Conservation (phyloP, 257 asterid genomes). For the Paraleonurus japonicus region DNA sequence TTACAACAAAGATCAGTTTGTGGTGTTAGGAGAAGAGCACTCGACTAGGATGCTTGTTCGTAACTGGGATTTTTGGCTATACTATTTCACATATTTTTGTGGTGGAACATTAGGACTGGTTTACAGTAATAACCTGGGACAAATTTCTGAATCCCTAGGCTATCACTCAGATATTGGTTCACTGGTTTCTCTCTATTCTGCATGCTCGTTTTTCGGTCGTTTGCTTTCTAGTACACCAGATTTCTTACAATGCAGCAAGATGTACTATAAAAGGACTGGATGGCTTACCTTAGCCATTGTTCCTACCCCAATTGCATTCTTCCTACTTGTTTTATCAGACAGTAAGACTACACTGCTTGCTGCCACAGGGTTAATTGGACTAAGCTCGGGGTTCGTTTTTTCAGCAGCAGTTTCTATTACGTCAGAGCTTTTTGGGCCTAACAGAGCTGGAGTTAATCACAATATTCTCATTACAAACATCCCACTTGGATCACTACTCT, state of each 20-base stretch:
- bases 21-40: slow-evolving; percentile 62
- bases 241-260: slow-evolving; percentile 53
- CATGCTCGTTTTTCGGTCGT: slow-evolving; percentile 72
- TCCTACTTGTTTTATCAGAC: slow-evolving; percentile 45
- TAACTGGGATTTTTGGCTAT: slow-evolving; percentile 64
- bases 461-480: slow-evolving; percentile 64
- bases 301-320: slow-evolving; percentile 55
- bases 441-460: slow-evolving; percentile 66
- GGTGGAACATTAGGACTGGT: slow-evolving; percentile 66
- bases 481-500: slow-evolving; percentile 66
- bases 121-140: slow-evolving; percentile 70
- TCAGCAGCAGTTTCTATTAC: slow-evolving; percentile 64
- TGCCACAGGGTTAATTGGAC: slow-evolving; percentile 59
- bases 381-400: slow-evolving; percentile 60
- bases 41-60: slow-evolving; percentile 37
- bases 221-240: slow-evolving; percentile 60
- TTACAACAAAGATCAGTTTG: slow-evolving; percentile 27
- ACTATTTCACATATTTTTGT: slow-evolving; percentile 52
- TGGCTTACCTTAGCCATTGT: slow-evolving; percentile 53
- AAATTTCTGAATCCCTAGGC: slow-evolving; percentile 62
- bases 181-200: slow-evolving; percentile 59
- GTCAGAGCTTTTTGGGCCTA: slow-evolving; percentile 63
- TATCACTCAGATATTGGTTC: slow-evolving; percentile 36
- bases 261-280: slow-evolving; percentile 48
- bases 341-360: slow-evolving; percentile 35